These are phyloP conservation scores for Saraca asoca DNA, from an alignment of 331 rosid species.

Conservation along the genomic window DNA sequence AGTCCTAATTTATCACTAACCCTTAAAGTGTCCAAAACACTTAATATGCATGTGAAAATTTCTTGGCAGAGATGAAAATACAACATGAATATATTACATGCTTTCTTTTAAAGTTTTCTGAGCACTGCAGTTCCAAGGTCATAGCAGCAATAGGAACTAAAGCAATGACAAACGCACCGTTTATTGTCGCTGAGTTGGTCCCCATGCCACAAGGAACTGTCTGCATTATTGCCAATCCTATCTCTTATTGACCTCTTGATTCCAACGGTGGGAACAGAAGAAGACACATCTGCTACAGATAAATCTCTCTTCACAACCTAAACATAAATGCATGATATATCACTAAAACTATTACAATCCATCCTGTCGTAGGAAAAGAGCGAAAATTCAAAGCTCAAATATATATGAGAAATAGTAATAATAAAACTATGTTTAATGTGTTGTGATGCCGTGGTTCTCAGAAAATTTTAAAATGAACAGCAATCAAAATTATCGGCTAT, in stretches of 20 bases:
- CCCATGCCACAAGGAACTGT: slow-evolving; percentile 50
- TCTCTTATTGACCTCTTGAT: slow-evolving; percentile 87
- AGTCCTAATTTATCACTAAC: neutral
- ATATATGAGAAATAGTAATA: neutral
- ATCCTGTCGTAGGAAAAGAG: slow-evolving; percentile 17
- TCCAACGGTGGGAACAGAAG: slow-evolving; percentile 54
- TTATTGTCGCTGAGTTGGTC: slow-evolving; percentile 47
- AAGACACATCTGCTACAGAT: slow-evolving; percentile 49
- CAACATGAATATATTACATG: neutral
- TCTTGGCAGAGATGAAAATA: neutral
- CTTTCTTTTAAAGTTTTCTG: neutral
- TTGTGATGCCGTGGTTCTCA: neutral
- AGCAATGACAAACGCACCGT: slow-evolving; percentile 56
- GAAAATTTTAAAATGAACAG: neutral
- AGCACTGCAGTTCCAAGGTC: neutral
- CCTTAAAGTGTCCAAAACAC: neutral
- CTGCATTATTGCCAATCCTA: slow-evolving; percentile 69
- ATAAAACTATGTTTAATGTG: neutral
- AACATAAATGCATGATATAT: slow-evolving; percentile 28
- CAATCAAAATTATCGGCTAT: neutral
- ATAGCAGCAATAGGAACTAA: slow-evolving; percentile 6
- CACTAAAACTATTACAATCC: slow-evolving; percentile 22
- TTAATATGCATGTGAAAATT: neutral
- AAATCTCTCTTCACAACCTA: slow-evolving; percentile 81
- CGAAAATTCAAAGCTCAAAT: slow-evolving; percentile 21